These are phyloP conservation scores for Aspergillus pseudoglaucus DNA, from an alignment of 2,329 filamentous ascomycete species.

Conservation along the genomic window DNA sequence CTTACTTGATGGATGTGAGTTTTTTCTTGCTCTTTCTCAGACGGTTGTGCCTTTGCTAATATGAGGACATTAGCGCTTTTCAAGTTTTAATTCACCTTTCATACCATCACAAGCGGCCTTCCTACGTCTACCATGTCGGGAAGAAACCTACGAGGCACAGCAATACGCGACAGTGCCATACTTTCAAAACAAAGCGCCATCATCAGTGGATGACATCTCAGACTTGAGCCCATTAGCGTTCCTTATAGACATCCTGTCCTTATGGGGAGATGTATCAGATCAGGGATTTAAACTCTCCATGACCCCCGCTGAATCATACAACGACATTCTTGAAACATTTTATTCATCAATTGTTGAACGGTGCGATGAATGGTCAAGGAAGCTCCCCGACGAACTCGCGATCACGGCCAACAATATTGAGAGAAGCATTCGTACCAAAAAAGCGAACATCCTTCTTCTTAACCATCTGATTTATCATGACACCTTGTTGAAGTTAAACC, in stretches of 20 bases:
- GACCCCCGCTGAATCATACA: constrained; percentile 38
- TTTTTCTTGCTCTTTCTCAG: constrained; percentile 5
- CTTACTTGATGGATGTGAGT: constrained; percentile 61
- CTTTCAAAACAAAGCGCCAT: constrained; percentile 48
- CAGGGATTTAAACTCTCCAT: constrained; percentile 51
- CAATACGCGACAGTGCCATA: constrained; percentile 52
- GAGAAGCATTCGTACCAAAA: constrained; percentile 47
- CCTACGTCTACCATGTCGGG: constrained; percentile 58
- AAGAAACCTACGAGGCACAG: constrained; percentile 57
- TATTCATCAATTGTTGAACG: constrained; percentile 47
- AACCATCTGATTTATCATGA: constrained; percentile 64
- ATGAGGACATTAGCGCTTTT: constrained; percentile 45
- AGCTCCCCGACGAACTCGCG: constrained; percentile 50
- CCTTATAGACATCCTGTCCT: constrained; percentile 55
- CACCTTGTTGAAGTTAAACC: constrained; percentile 58
- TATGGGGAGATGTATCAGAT: constrained; percentile 60
- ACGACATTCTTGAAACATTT: constrained; percentile 44
- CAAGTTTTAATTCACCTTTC: constrained; percentile 51
- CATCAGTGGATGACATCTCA: constrained; percentile 32
- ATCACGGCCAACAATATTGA: constrained; percentile 55
- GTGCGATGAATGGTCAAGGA: constrained; percentile 53
- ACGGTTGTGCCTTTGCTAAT: constrained; percentile 6
- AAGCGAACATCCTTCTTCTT: constrained; percentile 54
- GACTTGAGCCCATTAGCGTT: constrained; percentile 51
- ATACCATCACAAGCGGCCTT: constrained; percentile 61